Conservation (phyloP, 306 rosid genomes). For the Hylodesmum podocarpum region DNA sequence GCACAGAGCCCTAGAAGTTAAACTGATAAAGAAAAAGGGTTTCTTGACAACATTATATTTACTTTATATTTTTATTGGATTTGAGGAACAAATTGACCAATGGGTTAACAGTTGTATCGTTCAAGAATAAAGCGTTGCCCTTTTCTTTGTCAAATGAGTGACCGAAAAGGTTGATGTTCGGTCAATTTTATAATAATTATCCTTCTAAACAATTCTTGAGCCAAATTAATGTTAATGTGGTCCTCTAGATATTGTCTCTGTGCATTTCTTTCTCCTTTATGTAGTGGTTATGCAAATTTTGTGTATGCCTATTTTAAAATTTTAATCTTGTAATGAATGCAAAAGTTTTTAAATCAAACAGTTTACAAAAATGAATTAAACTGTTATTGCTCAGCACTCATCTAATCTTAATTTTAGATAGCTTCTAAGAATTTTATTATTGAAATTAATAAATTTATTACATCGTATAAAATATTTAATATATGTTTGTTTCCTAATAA, state of each 20-base stretch:
- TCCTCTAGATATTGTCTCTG: neutral
- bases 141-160: conserved; percentile 26
- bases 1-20: conserved; percentile 50
- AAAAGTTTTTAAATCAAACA: no score
- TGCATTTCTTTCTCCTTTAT: no score
- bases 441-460: no score
- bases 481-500: no score
- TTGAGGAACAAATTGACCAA: conserved; percentile 36
- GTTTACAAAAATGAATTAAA: no score
- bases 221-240: neutral
- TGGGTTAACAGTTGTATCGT: conserved; percentile 23
- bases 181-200: conserved; percentile 3
- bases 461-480: no score
- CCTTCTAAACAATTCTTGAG: neutral
- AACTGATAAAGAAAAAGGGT: conserved; percentile 22
- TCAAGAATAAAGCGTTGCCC: conserved; percentile 12
- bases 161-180: neutral
- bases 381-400: no score
- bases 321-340: neutral
- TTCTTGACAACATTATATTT: conserved; percentile 25
- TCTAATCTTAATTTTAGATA: no score
- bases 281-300: neutral
- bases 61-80: conserved; percentile 27
- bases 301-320: neutral
- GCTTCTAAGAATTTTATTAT: no score